phyloP scores from a whole-genome alignment of 1,284 basidiomycete species.

The Pseudozyma thailandica region DNA sequence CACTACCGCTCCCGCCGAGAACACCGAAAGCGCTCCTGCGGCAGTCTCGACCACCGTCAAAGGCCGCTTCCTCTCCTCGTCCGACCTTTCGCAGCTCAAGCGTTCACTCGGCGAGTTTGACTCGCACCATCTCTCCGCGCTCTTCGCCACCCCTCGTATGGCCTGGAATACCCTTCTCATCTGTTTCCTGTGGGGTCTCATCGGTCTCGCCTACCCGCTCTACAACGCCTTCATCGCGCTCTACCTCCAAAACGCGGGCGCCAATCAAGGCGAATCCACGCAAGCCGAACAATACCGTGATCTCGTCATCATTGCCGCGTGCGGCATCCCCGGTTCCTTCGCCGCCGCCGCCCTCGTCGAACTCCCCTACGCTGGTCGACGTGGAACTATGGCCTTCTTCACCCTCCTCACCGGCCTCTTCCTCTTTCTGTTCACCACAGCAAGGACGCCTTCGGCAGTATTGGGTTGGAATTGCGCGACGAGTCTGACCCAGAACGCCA shows the following conservation, averaged over 20 bases:
- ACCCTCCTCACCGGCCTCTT: conserved; percentile 76
- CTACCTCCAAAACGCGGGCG: conserved; percentile 72
- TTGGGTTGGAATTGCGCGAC: conserved; percentile 78
- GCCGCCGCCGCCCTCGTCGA: conserved; percentile 74
- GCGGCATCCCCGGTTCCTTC: conserved; percentile 75
- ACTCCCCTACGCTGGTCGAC: conserved; percentile 75
- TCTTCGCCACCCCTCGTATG: conserved; percentile 76
- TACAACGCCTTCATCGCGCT: conserved; percentile 76
- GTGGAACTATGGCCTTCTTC: conserved; percentile 75
- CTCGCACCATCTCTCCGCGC: conserved; percentile 72
- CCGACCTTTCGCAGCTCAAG: conserved; percentile 27
- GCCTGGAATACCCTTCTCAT: conserved; percentile 75
- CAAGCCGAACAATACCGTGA: conserved; percentile 75
- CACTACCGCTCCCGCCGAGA: neutral
- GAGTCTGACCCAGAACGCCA: conserved; percentile 74
- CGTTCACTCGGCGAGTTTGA: conserved; percentile 42
- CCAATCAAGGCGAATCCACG: conserved; percentile 66
- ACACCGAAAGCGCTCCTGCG: neutral
- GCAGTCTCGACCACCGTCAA: conserved; percentile 5
- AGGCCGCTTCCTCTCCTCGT: conserved; percentile 25
- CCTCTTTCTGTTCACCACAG: conserved; percentile 77
- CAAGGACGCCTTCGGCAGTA: conserved; percentile 74
- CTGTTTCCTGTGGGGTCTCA: conserved; percentile 75
- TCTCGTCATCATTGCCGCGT: conserved; percentile 74
- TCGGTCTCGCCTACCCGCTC: conserved; percentile 79